Evolutionary conservation across 345 rosid genomes (phyloP), one percentile per base, ranked within the genome.

Genomic region (Heritiera littoralis): DNA sequence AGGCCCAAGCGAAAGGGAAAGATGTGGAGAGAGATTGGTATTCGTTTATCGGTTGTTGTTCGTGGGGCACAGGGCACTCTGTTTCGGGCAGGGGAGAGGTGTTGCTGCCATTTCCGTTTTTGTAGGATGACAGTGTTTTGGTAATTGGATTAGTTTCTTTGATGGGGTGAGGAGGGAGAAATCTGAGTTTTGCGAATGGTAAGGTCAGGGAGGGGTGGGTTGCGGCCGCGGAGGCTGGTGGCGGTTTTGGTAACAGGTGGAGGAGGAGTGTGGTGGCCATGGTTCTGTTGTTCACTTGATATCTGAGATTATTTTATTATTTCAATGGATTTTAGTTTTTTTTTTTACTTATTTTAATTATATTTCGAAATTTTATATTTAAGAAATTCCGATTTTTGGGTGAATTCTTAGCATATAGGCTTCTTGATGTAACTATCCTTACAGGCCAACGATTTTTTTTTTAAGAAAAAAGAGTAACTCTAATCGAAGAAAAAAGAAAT

Each of bases 31-130:
- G 97, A 55, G 87, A 84, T 63, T 91, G 91, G 87, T 87, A 95
- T 84, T 95, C 98, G 84, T 93, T 92, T 49, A 95, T 86, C 40
- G 98, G 98, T 45, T 89, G 98, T 63, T 92, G 98, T 41, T 93
- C 98, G 5, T 69, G 69, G 1, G 98, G 98, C 72, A 93, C 98
- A 6, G 97, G 98, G 77, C 98, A 95, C 84, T 82, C 93, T 40
- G 95, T 84, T 61, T 90, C 98, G 3, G 96, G 92, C 2, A 85
- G 74, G 38, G 85, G 81, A 0, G 95, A 88, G 30, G 84, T 86
- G 77, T 84, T 89, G 87, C 86, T 90, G 28, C 87, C 88, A 43
- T 87, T 86, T 68, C 90, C 86, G 43, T 83, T 86, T 83, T 80
- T 87, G 77, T 69, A 58, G 14, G 90, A 82, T n/a, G 87, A 65